phyloP scores from a whole-genome alignment of 192 early-diverging fungal genomes.

The Backusella sp. region DNA sequence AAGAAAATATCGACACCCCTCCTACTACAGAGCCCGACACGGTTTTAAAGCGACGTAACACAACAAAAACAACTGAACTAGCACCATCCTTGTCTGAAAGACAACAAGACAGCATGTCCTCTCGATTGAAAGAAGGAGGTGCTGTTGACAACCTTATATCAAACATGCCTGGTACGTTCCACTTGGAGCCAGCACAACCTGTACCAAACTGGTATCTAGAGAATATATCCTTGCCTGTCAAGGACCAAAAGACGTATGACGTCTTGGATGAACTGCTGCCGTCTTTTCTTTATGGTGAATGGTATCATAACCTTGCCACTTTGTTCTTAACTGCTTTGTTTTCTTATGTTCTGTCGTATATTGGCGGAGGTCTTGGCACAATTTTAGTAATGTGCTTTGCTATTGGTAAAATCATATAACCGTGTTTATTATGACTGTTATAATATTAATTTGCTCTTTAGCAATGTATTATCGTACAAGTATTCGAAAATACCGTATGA shows the following conservation, averaged over 20 bases:
- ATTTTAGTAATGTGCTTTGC: conserved; percentile 13
- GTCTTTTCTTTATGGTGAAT: conserved; percentile 27
- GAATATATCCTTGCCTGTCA: conserved; percentile 8
- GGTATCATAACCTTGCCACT: conserved; percentile 31
- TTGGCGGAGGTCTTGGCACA: conserved; percentile 19
- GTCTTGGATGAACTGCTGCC: conserved; percentile 17
- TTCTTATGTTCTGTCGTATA: conserved; percentile 11
- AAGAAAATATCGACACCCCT: not conserved
- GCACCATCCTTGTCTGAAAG: not conserved
- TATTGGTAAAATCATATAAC: conserved; percentile 24
- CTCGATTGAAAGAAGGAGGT: not conserved
- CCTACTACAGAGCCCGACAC: not conserved
- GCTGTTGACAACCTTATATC: not conserved
- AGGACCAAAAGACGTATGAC: not conserved
- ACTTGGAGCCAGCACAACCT: not conserved
- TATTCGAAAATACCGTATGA: conserved; percentile 48
- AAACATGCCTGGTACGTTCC: conserved; percentile 5
- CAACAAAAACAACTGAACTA: not conserved
- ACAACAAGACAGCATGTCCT: not conserved
- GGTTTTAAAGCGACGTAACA: not conserved
- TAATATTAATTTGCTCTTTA: conserved; percentile 2
- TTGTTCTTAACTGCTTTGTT: conserved; percentile 22
- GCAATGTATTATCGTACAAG: conserved; percentile 58
- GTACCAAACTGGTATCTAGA: conserved; percentile 30
- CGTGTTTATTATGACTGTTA: not conserved